Conservation (phyloP, 176 grass and related monocot genomes). For the Eragrostis curvula region DNA sequence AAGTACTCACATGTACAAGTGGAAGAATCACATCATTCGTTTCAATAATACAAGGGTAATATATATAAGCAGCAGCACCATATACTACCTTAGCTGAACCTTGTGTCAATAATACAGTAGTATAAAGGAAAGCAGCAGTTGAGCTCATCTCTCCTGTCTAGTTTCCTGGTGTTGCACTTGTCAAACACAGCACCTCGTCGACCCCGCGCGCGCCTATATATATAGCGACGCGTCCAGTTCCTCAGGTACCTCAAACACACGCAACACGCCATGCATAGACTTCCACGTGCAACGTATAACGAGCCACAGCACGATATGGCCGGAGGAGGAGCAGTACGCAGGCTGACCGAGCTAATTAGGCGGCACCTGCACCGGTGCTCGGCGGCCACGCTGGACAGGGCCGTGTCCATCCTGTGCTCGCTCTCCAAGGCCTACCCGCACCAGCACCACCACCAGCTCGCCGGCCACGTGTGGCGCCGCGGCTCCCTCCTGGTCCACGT, state of each 20-base stretch:
- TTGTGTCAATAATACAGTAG: no score
- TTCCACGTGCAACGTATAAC: neutral
- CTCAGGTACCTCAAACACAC: neutral
- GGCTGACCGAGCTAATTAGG: neutral
- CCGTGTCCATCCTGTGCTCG: neutral
- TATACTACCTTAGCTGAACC: no score
- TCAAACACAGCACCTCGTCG: no score
- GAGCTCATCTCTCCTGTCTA: no score
- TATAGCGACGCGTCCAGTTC: neutral
- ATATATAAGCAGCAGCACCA: no score
- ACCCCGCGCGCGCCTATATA: no score
- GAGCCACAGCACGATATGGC: slow-evolving; percentile 20
- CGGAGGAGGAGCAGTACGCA: slow-evolving; percentile 31
- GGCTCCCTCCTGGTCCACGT: slow-evolving; percentile 29
- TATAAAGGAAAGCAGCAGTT: no score
- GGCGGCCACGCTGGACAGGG: neutral
- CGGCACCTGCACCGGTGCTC: neutral
- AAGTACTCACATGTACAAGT: no score
- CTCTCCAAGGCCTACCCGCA: slow-evolving; percentile 30
- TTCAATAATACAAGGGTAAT: no score
- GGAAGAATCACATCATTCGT: no score
- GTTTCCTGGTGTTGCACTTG: neutral
- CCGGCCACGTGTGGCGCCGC: neutral
- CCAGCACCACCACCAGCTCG: slow-evolving; percentile 43
- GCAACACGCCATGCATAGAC: neutral